Evolutionary conservation across 1,284 basidiomycete genomes (phyloP).

Genomic region (Cryptococcus sp.): DNA sequence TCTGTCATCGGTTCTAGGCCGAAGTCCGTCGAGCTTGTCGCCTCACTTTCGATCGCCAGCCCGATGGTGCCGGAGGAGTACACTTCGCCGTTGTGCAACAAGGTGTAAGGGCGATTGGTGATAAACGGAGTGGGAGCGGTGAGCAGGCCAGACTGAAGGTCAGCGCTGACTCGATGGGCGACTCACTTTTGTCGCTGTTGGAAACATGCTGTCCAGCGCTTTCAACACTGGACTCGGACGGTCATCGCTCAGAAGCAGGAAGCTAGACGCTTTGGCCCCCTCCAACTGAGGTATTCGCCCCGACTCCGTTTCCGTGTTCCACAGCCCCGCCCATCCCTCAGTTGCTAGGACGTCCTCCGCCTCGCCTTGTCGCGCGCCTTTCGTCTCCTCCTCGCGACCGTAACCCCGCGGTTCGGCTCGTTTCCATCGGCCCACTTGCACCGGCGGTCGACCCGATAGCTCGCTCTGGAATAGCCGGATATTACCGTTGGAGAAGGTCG

Average conservation of each 20-base stretch:
- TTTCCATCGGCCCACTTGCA: constrained; percentile 47
- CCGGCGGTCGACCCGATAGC: constrained; percentile 34
- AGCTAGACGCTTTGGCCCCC: constrained; percentile 22
- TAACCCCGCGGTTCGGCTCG: constrained; percentile 22
- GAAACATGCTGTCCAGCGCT: constrained; percentile 51
- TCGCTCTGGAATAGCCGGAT: constrained; percentile 23
- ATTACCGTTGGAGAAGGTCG: constrained; percentile 27
- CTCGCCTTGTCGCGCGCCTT: constrained; percentile 37
- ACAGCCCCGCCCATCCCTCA: constrained; percentile 31
- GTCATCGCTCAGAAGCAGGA: constrained; percentile 39
- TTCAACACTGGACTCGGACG: constrained; percentile 35
- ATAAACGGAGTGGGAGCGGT: constrained; percentile 82
- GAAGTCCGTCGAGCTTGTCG: constrained; percentile 56
- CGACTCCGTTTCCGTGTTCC: constrained; percentile 22
- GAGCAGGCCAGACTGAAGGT: constrained; percentile 66
- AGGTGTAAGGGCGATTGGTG: constrained; percentile 75
- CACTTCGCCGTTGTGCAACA: constrained; percentile 66
- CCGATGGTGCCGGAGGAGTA: constrained; percentile 72
- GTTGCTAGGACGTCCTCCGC: constrained; percentile 24
- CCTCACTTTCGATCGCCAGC: constrained; percentile 59
- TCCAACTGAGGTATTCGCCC: constrained; percentile 29
- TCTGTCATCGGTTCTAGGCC: constrained; percentile 62
- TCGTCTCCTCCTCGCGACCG: constrained; percentile 33
- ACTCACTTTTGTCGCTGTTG: constrained; percentile 61
- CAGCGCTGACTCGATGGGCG: not conserved